These are phyloP conservation scores for Colletotrichum magnum DNA, from an alignment of 2,329 filamentous ascomycete genomes.

Conservation along the genomic window DNA sequence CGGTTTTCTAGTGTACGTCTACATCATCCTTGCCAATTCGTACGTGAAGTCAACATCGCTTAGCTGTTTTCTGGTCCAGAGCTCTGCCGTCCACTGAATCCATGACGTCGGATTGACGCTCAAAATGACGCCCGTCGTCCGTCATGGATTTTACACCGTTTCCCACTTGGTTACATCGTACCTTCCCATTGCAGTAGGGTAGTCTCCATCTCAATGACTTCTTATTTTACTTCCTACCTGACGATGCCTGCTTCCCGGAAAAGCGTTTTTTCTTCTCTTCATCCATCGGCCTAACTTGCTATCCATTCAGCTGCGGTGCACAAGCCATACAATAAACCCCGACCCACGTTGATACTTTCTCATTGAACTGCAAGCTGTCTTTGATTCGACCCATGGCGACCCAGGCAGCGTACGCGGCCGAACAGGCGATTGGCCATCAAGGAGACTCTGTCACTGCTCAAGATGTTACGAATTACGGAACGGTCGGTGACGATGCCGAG, in stretches of 20 bases:
- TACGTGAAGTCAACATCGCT: too few relatives aligned
- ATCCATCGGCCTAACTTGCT: too few relatives aligned
- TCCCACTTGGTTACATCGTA: too few relatives aligned
- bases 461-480: constrained; percentile 74
- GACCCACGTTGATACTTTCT: neutral
- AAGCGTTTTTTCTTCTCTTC: too few relatives aligned
- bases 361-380: neutral
- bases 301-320: too few relatives aligned
- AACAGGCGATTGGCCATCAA: constrained; percentile 78
- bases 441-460: constrained; percentile 76
- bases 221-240: too few relatives aligned
- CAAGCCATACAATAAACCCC: neutral
- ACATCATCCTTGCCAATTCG: too few relatives aligned
- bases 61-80: too few relatives aligned
- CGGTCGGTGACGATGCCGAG: constrained; percentile 63
- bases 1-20: too few relatives aligned
- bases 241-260: too few relatives aligned
- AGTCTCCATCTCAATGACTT: too few relatives aligned
- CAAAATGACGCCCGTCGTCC: constrained; percentile 28
- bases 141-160: constrained; percentile 18
- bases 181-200: too few relatives aligned
- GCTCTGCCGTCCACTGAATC: constrained; percentile 1
- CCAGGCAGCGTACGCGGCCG: constrained; percentile 77
- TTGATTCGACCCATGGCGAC: constrained; percentile 62
- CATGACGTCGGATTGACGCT: constrained; percentile 35